Conservation (phyloP, 345 rosid genomes). For the Moricandia arvensis region DNA sequence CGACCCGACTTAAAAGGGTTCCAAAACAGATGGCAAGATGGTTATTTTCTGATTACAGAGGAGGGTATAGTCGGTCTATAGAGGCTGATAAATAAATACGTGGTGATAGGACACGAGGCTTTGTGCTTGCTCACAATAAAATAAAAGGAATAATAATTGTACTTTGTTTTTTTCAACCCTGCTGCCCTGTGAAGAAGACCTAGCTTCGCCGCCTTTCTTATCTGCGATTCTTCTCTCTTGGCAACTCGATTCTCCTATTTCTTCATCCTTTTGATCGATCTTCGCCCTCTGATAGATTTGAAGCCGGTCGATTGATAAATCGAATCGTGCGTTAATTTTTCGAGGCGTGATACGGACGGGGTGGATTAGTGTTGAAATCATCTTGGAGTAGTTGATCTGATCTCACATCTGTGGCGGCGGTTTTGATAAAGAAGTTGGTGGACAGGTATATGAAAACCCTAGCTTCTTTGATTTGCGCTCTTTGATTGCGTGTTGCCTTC, state of each 20-base stretch:
- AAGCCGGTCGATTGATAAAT: neutral
- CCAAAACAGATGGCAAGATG: neutral
- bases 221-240: slow-evolving; percentile 10
- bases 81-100: slow-evolving; percentile 34
- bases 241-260: no score
- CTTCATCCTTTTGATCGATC: no score
- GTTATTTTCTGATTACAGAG: neutral
- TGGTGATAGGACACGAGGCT: slow-evolving; percentile 39
- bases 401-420: neutral
- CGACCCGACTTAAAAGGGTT: no score
- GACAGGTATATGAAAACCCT: slow-evolving; percentile 6
- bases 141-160: no score
- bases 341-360: no score
- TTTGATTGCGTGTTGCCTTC: neutral
- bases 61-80: slow-evolving; percentile 30
- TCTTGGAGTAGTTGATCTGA: neutral
- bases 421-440: neutral
- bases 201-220: slow-evolving; percentile 22
- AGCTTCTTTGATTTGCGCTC: slow-evolving; percentile 2
- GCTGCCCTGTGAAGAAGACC: neutral
- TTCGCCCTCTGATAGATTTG: no score
- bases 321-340: neutral
- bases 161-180: no score
- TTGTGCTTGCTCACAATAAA: slow-evolving; percentile 36
- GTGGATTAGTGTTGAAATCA: neutral